Conservation (phyloP, 345 rosid species). For the Hypericum androsaemum region DNA sequence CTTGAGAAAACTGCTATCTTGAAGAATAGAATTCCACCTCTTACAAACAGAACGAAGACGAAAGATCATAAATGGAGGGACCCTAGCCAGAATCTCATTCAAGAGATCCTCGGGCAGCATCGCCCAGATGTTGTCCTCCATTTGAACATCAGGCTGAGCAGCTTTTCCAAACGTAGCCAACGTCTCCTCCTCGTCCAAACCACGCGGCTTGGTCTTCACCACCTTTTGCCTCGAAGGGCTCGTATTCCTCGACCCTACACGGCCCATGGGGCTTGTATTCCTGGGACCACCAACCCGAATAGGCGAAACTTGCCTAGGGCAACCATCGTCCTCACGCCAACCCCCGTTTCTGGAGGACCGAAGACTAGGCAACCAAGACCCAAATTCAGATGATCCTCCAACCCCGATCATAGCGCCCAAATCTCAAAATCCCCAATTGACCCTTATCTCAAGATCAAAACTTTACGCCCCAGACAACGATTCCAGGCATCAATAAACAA, state of each 20-base stretch:
- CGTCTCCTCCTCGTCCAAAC: conserved; percentile 85
- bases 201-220: conserved; percentile 85
- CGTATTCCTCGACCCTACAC: conserved; percentile 69
- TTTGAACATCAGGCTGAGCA: conserved; percentile 55
- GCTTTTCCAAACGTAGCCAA: conserved; percentile 70
- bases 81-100: conserved; percentile 77
- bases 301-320: conserved; percentile 52
- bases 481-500: conserved; percentile 14
- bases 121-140: conserved; percentile 92
- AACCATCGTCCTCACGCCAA: conserved; percentile 32
- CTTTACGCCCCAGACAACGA: conserved; percentile 8
- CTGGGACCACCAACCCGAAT: conserved; percentile 57
- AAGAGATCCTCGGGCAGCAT: conserved; percentile 93
- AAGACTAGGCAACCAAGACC: conserved; percentile 22
- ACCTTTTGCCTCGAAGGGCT: conserved; percentile 83
- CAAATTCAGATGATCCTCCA: conserved; percentile 44
- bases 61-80: conserved; percentile 90
- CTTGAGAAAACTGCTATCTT: conserved; percentile 74
- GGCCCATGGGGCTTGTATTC: conserved; percentile 65
- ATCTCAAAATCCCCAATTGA: conserved; percentile 13
- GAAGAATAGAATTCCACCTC: conserved; percentile 85
- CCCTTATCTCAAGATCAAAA: conserved; percentile 11
- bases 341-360: conserved; percentile 18
- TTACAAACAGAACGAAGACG: conserved; percentile 79
- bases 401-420: conserved; percentile 35